Base-by-base conservation (phyloP, 2,329 filamentous ascomycete genomes). In the Ophiostoma sp. region DNA sequence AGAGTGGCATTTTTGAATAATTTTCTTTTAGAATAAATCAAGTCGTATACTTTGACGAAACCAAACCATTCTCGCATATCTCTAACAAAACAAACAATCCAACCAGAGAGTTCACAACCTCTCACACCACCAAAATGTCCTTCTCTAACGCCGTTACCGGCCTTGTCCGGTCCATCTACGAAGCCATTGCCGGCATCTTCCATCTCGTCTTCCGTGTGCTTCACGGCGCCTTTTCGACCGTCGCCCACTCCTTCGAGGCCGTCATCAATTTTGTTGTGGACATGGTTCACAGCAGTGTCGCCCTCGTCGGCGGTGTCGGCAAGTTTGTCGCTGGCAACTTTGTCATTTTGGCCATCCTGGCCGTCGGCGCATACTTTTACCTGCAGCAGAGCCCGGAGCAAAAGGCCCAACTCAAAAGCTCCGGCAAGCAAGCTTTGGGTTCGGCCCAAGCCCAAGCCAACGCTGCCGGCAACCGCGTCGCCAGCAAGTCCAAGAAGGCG, bases 141-240 rank as follows among this genome's bases (percentile, higher is more conserved):
- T 73, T 73, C n/a, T 28, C 68, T 3, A 39, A 52, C 17, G 68
- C 72, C n/a, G 48, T 42, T 9, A 19, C 59, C 22, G 68, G 68
- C 68, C 50, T 73, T 12, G 1, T 71, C n/a, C 68, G 36, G 19
- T 64, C 72, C 59, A 25, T 73, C 36, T 73, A 70, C 36, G 68
- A 73, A n/a, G 59, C 72, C 17, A 48, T 71, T 8, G 68, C 57
- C 7, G 72, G n/a, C 6, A 39, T 48, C 0, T 12, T 73, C 57
- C 19, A 33, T 17, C 66, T 73, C 31, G 45, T 70, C 57, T 64
- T 42, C 66, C 31, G 72, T 17, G 36, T 73, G 2, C 17, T 70
- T 42, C 66, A 70, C 33, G 57, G 28, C 68, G 22, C 31, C 3
- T 52, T 70, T 6, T 11, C 22, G 17, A 22, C 69, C 6, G 57